phyloP scores from a whole-genome alignment of 352 stramenopile species.

The Phytophthora macrochlamydospora region DNA sequence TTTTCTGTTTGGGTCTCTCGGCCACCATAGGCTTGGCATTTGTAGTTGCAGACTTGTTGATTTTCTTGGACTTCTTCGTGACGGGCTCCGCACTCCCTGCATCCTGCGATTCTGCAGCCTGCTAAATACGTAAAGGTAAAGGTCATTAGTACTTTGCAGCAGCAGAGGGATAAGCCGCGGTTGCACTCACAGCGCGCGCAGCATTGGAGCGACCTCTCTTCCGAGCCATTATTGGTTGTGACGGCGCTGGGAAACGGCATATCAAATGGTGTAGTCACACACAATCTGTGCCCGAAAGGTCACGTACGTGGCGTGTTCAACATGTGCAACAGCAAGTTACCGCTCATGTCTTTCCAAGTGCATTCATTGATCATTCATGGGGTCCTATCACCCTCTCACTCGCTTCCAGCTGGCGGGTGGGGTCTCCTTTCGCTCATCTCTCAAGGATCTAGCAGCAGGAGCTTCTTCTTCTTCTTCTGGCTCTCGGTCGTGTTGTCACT shows the following conservation, averaged over 20 bases:
- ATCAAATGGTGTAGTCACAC: no score
- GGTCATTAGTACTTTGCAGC: slow-evolving; percentile 4
- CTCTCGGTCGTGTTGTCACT: slow-evolving; percentile 68
- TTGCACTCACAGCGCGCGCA: slow-evolving; percentile 20
- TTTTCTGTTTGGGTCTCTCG: not conserved
- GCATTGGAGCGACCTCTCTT: slow-evolving; percentile 25
- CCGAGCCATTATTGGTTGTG: slow-evolving; percentile 30
- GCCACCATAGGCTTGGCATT: slow-evolving; percentile 15
- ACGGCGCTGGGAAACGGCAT: not conserved
- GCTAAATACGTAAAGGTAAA: slow-evolving; percentile 2
- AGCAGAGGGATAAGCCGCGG: not conserved
- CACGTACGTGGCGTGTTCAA: slow-evolving; percentile 21
- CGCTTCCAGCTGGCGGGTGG: slow-evolving; percentile 1
- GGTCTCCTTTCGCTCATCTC: not conserved
- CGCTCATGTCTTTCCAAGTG: slow-evolving; percentile 3
- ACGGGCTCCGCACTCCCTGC: slow-evolving; percentile 3
- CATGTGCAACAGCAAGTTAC: not conserved
- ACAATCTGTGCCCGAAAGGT: no score
- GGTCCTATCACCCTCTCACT: slow-evolving; percentile 3
- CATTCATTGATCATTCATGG: slow-evolving; percentile 11
- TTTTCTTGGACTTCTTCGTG: slow-evolving; percentile 29
- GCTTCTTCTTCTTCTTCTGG: slow-evolving; percentile 88
- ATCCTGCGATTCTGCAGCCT: slow-evolving; percentile 13
- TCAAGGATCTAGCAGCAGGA: slow-evolving; percentile 67
- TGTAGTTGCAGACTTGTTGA: slow-evolving; percentile 19